These are phyloP conservation scores for Starmerella scarabaei DNA, from an alignment of 805 yeast species.

Conservation along the genomic window DNA sequence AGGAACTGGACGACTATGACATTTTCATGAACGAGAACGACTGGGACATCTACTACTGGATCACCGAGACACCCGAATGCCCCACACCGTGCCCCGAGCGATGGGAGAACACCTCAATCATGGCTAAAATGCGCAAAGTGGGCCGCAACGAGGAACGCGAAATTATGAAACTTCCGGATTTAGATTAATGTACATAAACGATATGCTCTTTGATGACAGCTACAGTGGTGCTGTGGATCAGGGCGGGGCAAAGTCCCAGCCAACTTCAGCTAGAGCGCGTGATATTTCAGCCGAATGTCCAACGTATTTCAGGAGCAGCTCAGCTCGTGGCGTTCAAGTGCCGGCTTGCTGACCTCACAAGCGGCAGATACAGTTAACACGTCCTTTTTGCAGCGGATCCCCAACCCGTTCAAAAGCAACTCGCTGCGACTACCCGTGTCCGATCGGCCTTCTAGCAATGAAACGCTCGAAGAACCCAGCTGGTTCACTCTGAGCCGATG, in stretches of 20 bases:
- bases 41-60: constrained; percentile 99
- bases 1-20: constrained; percentile 76
- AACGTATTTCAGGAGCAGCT: constrained; percentile 28
- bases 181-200: constrained; percentile 23
- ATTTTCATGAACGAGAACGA: constrained; percentile 77
- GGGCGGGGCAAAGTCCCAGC: too few relatives aligned
- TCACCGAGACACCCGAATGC: constrained; percentile 58
- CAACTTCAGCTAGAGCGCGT: too few relatives aligned
- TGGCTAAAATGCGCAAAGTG: constrained; percentile 54
- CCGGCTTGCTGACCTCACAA: constrained; percentile 15
- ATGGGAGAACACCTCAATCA: constrained; percentile 60
- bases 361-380: constrained; percentile 19
- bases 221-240: too few relatives aligned
- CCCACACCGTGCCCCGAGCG: constrained; percentile 77
- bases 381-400: constrained; percentile 21
- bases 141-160: constrained; percentile 60
- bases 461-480: constrained; percentile 28
- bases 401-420: constrained; percentile 23
- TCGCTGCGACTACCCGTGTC: constrained; percentile 21
- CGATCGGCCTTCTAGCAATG: constrained; percentile 19
- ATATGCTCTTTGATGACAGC: too few relatives aligned
- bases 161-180: constrained; percentile 77
- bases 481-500: constrained; percentile 45
- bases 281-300: too few relatives aligned
- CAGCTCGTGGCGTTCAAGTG: constrained; percentile 24